phyloP scores from a whole-genome alignment of 2,329 filamentous ascomycete species.

The Magnaporthiopsis poae region DNA sequence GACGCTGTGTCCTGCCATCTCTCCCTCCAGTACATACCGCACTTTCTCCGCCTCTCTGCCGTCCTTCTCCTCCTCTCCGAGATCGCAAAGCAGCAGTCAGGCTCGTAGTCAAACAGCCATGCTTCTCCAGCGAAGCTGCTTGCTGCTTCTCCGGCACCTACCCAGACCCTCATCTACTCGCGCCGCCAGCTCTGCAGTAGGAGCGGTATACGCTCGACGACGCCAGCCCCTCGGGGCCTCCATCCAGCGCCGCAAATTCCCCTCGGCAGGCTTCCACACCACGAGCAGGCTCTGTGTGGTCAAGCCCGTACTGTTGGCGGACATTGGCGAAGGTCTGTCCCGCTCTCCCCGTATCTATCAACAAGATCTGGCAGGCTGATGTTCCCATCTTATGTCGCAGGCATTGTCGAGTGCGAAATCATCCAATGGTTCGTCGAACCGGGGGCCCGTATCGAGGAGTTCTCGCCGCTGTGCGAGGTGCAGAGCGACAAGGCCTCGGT shows the following conservation, averaged over 20 bases:
- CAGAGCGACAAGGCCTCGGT: conserved; percentile 90
- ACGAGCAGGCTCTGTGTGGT: conserved; percentile 44
- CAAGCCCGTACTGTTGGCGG: conserved; percentile 72
- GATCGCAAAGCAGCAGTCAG: neutral
- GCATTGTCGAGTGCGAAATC: conserved; percentile 95
- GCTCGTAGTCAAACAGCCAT: conserved; percentile 25
- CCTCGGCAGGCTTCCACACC: conserved; percentile 36
- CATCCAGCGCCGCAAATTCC: neutral
- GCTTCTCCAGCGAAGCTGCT: conserved; percentile 45
- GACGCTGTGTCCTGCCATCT: neutral
- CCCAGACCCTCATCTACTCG: conserved; percentile 30
- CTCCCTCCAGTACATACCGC: neutral
- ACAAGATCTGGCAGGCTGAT: neutral
- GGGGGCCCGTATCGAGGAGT: conserved; percentile 90
- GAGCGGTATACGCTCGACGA: neutral
- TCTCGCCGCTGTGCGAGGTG: conserved; percentile 94
- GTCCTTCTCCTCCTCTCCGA: neutral
- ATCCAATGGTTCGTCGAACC: conserved; percentile 99
- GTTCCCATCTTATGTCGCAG: conserved; percentile 34
- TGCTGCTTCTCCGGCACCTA: conserved; percentile 38
- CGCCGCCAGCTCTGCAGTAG: conserved; percentile 6
- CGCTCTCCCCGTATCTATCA: neutral
- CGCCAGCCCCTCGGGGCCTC: neutral
- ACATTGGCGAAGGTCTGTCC: conserved; percentile 69
- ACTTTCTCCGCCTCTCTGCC: neutral